phyloP scores from a whole-genome alignment of 169 alveolate genomes.

The Plasmodium coatneyi region DNA sequence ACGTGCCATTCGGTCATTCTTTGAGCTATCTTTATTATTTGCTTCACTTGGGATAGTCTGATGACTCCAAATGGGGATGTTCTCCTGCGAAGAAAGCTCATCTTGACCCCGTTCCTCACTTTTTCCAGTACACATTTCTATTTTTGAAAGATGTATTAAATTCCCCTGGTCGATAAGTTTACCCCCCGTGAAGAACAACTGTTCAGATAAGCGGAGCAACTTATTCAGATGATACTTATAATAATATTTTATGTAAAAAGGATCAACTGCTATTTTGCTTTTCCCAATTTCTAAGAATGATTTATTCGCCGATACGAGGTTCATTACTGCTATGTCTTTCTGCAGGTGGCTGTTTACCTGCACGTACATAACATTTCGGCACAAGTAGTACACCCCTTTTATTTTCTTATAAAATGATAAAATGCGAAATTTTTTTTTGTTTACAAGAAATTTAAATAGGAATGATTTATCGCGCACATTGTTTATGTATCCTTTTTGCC shows the following conservation, averaged over 20 bases:
- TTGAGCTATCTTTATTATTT: background rate
- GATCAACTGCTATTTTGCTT: background rate
- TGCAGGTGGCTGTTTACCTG: background rate
- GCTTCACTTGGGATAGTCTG: background rate
- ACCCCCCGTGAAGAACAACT: background rate
- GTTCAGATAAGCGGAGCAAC: background rate
- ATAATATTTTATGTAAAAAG: slow-evolving; percentile 61
- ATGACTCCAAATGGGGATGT: background rate
- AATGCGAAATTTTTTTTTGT: slow-evolving; percentile 21
- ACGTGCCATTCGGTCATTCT: background rate
- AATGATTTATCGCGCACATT: slow-evolving; percentile 38
- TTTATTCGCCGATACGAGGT: slow-evolving; percentile 37
- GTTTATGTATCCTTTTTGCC: slow-evolving; percentile 25
- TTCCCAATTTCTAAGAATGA: slow-evolving; percentile 6
- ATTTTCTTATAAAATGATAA: slow-evolving; percentile 55
- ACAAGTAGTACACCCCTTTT: slow-evolving; percentile 39
- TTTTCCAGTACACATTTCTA: background rate
- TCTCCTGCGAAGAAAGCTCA: background rate
- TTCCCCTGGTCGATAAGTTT: background rate
- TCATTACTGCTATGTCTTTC: slow-evolving; percentile 32
- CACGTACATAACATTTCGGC: slow-evolving; percentile 32
- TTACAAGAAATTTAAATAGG: slow-evolving; percentile 42
- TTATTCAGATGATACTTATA: slow-evolving; percentile 32
- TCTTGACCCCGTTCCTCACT: background rate
- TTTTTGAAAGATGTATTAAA: background rate